A percentile compares a stretch with the other conserved stretches of the same genome.
These are phyloP conservation scores for Aspergillus brasiliensis DNA, from an alignment of 2,329 filamentous ascomycete genomes.

Conservation along the genomic window DNA sequence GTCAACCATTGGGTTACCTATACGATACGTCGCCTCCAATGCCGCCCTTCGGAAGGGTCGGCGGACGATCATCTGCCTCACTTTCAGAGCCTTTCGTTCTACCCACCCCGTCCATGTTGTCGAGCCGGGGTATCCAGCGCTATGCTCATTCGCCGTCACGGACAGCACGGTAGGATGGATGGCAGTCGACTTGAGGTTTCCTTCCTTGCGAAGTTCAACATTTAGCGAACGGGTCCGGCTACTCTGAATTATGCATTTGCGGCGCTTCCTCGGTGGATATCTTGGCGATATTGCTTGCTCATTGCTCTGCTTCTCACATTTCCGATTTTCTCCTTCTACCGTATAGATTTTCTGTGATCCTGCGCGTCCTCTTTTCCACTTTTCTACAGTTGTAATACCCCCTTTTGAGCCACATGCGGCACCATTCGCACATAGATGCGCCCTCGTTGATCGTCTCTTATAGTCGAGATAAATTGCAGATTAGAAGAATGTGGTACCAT, in stretches of 20 bases:
- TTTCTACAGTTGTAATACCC: slow-evolving; percentile 20
- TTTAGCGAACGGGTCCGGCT: slow-evolving; percentile 8
- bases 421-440: slow-evolving; percentile 5
- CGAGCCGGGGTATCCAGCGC: slow-evolving; percentile 24
- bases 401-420: slow-evolving; percentile 6
- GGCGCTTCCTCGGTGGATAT: slow-evolving; percentile 29
- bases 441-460: not conserved
- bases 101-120: slow-evolving; percentile 24
- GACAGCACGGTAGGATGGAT: slow-evolving; percentile 27
- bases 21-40: slow-evolving; percentile 28
- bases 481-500: not conserved
- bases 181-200: slow-evolving; percentile 5
- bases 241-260: slow-evolving; percentile 22
- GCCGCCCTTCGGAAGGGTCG: slow-evolving; percentile 19
- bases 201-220: slow-evolving; percentile 13
- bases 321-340: slow-evolving; percentile 1
- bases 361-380: slow-evolving; percentile 1
- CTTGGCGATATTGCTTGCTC: not conserved
- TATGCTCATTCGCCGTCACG: slow-evolving; percentile 28
- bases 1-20: slow-evolving; percentile 35
- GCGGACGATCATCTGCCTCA: slow-evolving; percentile 19
- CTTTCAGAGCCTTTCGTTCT: slow-evolving; percentile 27
- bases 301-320: slow-evolving; percentile 1
- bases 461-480: not conserved
- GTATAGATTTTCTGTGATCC: slow-evolving; percentile 17